Base-by-base conservation (phyloP, 108 stramenopile species). In the Hondaea fermentalgiana region DNA sequence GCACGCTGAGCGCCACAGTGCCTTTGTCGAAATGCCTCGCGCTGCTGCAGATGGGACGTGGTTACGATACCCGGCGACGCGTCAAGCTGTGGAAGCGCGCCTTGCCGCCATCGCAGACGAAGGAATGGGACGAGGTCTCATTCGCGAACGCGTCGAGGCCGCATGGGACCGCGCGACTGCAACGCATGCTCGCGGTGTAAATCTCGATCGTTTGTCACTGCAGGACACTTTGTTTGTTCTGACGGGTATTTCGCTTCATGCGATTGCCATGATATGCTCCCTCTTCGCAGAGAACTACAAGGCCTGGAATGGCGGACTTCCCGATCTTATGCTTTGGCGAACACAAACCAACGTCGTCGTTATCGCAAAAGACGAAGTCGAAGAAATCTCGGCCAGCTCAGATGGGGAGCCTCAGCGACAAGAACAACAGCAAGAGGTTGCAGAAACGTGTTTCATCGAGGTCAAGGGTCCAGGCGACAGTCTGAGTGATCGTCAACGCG, bases 251-350 rank as follows among this genome's bases (percentile, higher is more conserved):
- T 53, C 76, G 25, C 49, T 47, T n/a, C 76, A 4, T 16, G 51
- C 23, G 10, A 53, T 83, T 47, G 76, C 76, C 45, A 53, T 83
- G 51, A 83, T 83, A 1, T 83, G 76, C 51, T 21, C 76, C 19
- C 51, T 83, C 25, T 83, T 28, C 23, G 45, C 49, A 19, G 76
- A 83, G 51, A 83, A 83, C 28, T 83, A 53, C 76, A 53, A 47
- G 49, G 76, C 76, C 1, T 83, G 76, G 76, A 53, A 47, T 35
- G 76, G 76, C 19, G 76, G 76, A 3, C 76, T 83, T 45, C 76
- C 76, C n/a, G 76, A 83, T 23, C 76, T 83, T 23, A 83, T 83
- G 76, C 76, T 83, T 35, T 83, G 76, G 76, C 45, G 76, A 17
- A 10, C 25, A 35, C 35, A 35, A 35, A 35, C 35, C 35, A 35